These are phyloP conservation scores for Puccinia triticina DNA, from an alignment of 1,284 basidiomycete genomes.

Conservation along the genomic window DNA sequence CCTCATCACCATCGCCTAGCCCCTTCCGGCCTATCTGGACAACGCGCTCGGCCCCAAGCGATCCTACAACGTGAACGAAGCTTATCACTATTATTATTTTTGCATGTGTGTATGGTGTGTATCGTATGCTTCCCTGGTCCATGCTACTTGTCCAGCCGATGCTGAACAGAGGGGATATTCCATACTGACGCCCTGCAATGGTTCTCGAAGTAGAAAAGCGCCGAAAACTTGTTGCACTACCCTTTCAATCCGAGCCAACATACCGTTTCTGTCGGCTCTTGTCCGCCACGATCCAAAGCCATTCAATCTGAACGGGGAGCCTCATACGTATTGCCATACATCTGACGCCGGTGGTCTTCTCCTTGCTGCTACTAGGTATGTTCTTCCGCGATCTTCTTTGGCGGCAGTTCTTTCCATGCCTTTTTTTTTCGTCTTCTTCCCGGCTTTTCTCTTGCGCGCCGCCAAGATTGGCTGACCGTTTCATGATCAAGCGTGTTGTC, in stretches of 20 bases:
- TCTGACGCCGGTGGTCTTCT: constrained; percentile 1
- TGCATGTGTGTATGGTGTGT: too few relatives aligned
- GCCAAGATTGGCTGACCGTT: constrained; percentile 14
- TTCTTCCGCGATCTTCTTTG: neutral
- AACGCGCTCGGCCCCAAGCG: neutral
- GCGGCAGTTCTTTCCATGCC: neutral
- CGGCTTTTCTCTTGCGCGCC: neutral
- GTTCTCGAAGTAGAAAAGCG: neutral
- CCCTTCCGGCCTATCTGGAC: neutral
- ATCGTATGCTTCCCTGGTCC: too few relatives aligned
- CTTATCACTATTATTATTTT: too few relatives aligned
- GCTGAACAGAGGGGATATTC: too few relatives aligned
- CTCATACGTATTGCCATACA: neutral
- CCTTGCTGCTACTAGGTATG: constrained; percentile 2
- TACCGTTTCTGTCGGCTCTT: neutral
- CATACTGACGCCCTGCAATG: too few relatives aligned
- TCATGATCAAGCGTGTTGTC: constrained; percentile 16
- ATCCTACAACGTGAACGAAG: neutral
- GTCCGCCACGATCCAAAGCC: constrained; percentile 4
- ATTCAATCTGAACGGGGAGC: neutral
- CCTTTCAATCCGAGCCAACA: neutral
- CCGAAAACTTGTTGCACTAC: neutral
- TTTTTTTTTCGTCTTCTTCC: neutral
- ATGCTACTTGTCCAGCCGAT: too few relatives aligned
- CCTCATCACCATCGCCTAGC: neutral